These are phyloP conservation scores for Atkinsonella texensis DNA, from an alignment of 2,329 filamentous ascomycete genomes.

Conservation along the genomic window DNA sequence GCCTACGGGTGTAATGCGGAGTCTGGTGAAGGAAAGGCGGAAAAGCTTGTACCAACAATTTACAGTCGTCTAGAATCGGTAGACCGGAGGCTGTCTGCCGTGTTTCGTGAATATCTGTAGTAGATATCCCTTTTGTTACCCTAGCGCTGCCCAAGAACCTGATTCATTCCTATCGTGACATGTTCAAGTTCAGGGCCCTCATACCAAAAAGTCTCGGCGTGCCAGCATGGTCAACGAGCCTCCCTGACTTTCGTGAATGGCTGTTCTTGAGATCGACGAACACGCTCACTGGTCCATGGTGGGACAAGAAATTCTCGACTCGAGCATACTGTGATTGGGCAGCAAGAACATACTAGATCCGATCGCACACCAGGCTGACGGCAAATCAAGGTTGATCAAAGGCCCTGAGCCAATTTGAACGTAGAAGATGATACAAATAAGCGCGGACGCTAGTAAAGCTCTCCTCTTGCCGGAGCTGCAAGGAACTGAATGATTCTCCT, in stretches of 20 bases:
- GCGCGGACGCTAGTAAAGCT: neutral
- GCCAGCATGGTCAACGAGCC: neutral
- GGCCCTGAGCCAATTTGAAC: neutral
- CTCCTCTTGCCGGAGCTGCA: too few relatives aligned
- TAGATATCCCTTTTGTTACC: constrained; percentile 26
- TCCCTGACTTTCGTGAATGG: neutral
- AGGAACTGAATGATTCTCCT: neutral
- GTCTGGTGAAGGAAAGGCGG: constrained; percentile 13
- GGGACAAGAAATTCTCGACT: neutral
- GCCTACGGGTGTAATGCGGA: constrained; percentile 72
- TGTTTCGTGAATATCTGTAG: constrained; percentile 35
- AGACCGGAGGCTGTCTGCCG: constrained; percentile 14
- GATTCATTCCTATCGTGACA: neutral
- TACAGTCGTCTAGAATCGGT: constrained; percentile 25
- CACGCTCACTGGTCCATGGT: neutral
- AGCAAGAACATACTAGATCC: neutral
- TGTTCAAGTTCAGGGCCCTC: neutral
- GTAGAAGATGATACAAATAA: too few relatives aligned
- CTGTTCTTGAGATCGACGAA: neutral
- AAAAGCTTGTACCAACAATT: constrained; percentile 32
- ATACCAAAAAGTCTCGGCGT: too few relatives aligned
- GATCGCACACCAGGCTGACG: neutral
- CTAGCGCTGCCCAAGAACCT: constrained; percentile 3
- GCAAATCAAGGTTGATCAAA: neutral
- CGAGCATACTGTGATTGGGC: neutral